Base-by-base conservation (phyloP, 257 asterid species). In the Solanum sparsipilum region DNA sequence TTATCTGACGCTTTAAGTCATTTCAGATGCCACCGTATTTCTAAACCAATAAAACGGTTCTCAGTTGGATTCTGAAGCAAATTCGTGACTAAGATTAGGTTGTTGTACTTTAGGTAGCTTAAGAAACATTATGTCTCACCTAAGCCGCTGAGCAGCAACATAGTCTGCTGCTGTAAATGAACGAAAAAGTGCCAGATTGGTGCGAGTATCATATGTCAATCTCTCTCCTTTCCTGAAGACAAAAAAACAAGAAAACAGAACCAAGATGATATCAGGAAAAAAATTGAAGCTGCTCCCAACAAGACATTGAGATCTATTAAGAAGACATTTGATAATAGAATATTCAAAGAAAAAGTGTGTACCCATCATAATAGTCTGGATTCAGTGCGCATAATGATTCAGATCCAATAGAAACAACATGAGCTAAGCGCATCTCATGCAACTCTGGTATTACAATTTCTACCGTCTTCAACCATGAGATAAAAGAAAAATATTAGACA, bases 371-470 rank as follows among this genome's bases (percentile, higher is more conserved):
- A 90, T 71, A 92, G 84, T 96, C 88, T 88, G 99, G 98, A 93
- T 85, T 93, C 93, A 97, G 67, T 34, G 92, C 90, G 86, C 92
- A 88, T 79, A 95, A 94, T 87, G 96, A 67, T 92, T 97, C 99
- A 5, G 99, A 94, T 79, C 99, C 99, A 87, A 96, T 94, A 68
- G 99, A 91, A 88, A 97, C 96, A 86, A 96, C 7, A 88, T 97
- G 99, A 88, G 99, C 99, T 29, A 89, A 88, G 65, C 98, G 96
- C 99, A 97, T 91, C 96, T 97, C 98, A 67, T 91, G 93, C 88
- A 96, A 96, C 92, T 97, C 99, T 60, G 99, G 99, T 88, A 96
- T 92, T 29, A 93, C 91, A 85, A 96, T 93, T 96, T 97, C 99
- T 93, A 91, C 94, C 86, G 91, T 92, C 99, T 97, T 92, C 68